A percentile compares a stretch with the other conserved stretches of the same genome.
Evolutionary conservation across 2,329 filamentous ascomycete genomes (phyloP).

Genomic region (Trichoderma hamatum): DNA sequence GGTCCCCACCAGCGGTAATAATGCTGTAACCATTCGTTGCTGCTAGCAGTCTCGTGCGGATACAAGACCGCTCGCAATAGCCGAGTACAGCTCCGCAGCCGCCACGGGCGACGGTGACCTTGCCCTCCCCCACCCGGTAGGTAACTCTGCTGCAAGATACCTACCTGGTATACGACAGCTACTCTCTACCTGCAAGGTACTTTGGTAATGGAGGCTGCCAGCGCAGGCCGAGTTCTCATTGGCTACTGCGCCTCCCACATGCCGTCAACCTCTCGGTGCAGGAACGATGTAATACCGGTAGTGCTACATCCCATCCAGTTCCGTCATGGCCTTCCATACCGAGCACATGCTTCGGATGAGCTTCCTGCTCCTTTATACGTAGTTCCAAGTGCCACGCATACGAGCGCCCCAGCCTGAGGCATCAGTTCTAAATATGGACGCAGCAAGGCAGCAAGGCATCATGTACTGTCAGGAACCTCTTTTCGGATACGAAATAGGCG

Average conservation of each 20-base stretch:
- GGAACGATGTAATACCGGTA: background rate
- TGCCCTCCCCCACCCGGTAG: background rate
- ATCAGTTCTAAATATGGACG: background rate
- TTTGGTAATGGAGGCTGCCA: background rate
- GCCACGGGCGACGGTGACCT: background rate
- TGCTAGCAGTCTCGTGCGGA: background rate
- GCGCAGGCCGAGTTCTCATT: background rate
- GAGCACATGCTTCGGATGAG: slow-evolving; percentile 1
- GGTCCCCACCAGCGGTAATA: slow-evolving; percentile 3
- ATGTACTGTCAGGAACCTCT: background rate
- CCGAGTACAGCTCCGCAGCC: background rate
- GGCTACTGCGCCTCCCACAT: slow-evolving; percentile 13
- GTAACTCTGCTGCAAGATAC: background rate
- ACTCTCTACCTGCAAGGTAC: background rate
- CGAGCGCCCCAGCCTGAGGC: background rate
- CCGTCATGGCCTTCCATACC: background rate
- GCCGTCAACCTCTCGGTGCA: slow-evolving; percentile 11
- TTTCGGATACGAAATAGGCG: background rate
- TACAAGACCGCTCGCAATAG: background rate
- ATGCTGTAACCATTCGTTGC: background rate
- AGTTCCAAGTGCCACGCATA: background rate
- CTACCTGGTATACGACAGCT: background rate
- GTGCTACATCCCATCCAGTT: background rate
- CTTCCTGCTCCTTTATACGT: background rate
- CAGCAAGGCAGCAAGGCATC: background rate